These are phyloP conservation scores for Phytophthora colocasiae DNA, from an alignment of 352 stramenopile genomes.

Conservation along the genomic window DNA sequence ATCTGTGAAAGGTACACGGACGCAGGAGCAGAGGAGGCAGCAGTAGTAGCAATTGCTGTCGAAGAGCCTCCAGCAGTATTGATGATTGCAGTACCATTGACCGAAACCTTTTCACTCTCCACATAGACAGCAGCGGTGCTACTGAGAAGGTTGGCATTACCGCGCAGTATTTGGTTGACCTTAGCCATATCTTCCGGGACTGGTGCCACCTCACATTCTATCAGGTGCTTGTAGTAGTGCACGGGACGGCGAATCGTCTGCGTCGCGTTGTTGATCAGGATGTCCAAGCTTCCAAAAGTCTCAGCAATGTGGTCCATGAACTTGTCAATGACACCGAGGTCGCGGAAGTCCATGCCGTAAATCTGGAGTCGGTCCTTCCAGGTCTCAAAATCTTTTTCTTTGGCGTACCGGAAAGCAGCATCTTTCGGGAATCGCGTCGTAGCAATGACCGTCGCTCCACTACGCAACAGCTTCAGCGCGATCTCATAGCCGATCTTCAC, in stretches of 20 bases:
- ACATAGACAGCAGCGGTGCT: constrained; percentile 1
- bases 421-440: constrained; percentile 96
- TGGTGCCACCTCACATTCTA: constrained; percentile 76
- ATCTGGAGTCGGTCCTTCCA: constrained; percentile 89
- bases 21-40: constrained; percentile 49
- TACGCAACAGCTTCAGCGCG: constrained; percentile 92
- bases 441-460: constrained; percentile 87
- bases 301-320: constrained; percentile 91
- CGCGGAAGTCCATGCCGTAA: constrained; percentile 95
- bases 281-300: constrained; percentile 85
- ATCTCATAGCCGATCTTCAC: constrained; percentile 98
- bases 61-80: constrained; percentile 22
- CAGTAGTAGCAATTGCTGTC: background rate
- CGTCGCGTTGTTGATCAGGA: constrained; percentile 97
- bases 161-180: constrained; percentile 55
- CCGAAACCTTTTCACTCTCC: constrained; percentile 16
- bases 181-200: constrained; percentile 55
- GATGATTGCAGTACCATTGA: constrained; percentile 39
- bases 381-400: constrained; percentile 84
- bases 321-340: constrained; percentile 93
- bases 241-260: constrained; percentile 95
- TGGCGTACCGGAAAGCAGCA: constrained; percentile 85
- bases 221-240: constrained; percentile 92
- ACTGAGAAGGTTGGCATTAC: constrained; percentile 56
- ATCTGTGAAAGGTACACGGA: constrained; percentile 93